Evolutionary conservation across 768 basidiomycete species (phyloP), one percentile per base, ranked within the genome.

Genomic region (Lenzites betulinus): DNA sequence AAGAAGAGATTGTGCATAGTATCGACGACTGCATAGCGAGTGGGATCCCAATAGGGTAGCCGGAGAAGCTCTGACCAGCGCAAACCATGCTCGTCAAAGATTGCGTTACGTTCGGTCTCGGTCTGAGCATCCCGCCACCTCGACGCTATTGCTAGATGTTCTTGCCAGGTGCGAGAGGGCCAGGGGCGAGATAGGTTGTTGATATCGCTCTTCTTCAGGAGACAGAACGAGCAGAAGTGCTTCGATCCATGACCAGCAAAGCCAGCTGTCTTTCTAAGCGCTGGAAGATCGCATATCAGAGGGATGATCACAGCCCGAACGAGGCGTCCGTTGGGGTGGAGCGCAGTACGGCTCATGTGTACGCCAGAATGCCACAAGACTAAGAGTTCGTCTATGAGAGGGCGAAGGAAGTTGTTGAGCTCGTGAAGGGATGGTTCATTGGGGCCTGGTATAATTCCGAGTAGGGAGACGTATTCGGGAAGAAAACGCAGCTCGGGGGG

Each of bases 251-350:
- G 30, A 9, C 38, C 60, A 1, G 72, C 72, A 20, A 71, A 16
- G 7, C 70, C 72, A 2, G 71, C 53, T 0, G 68, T 43, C 52
- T 76, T 74, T 13, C 69, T 54, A 16, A 67, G 66, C 20, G 72
- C 72, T 7, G 72, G 71, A 6, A 78, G 69, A 56, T 78, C 73
- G 16, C 60, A 69, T 16, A 74, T 61, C 7, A 75, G 59, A 15
- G 67, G 62, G 15, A 42, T 46, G 22, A 63, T 44, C 25, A 60
- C 59, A 23, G 60, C 43, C 8, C 58, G 47, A 18, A 76, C 65
- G 3, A 67, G 33, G 2, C 78, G 76, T 51, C 56, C 12, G 1
- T 55, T 54, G 59, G 16, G 33, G 28, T 68, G 57, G 3, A 33
- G 23, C 13, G 51, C 30, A 2, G 39, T 35, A 6, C 58, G 30